A percentile compares a stretch with the other conserved stretches of the same genome.
phyloP scores from a whole-genome alignment of 2,329 filamentous ascomycete genomes.

The Ceratocystis eucalypticola region DNA sequence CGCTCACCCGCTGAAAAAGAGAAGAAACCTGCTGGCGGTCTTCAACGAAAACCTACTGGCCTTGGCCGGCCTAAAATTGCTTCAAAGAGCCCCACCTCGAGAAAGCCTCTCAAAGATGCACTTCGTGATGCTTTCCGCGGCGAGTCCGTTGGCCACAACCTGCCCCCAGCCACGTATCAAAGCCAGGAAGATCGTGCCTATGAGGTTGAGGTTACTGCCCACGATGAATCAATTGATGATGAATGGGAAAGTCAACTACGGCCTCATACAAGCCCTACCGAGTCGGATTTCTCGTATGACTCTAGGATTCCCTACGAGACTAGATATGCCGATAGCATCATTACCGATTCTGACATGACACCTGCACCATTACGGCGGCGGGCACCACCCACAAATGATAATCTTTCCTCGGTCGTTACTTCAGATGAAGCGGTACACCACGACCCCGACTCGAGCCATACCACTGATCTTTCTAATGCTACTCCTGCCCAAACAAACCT shows the following conservation, averaged over 20 bases:
- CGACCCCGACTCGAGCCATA: conserved; percentile 39
- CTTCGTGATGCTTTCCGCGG: conserved; percentile 50
- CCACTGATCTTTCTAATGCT: conserved; percentile 23
- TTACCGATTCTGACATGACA: conserved; percentile 20
- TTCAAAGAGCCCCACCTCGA: conserved; percentile 23
- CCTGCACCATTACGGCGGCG: conserved; percentile 26
- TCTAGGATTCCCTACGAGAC: conserved; percentile 1
- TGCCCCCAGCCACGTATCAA: conserved; percentile 36
- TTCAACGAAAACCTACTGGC: conserved; percentile 45
- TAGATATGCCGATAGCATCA: conserved; percentile 13
- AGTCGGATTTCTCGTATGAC: conserved; percentile 14
- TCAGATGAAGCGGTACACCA: conserved; percentile 37
- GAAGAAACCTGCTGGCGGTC: conserved; percentile 28
- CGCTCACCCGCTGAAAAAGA: conserved; percentile 14
- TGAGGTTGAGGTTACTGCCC: conserved; percentile 20
- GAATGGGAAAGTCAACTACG: conserved; percentile 21
- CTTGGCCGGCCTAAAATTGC: conserved; percentile 36
- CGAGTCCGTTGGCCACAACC: conserved; percentile 39
- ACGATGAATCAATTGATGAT: conserved; percentile 23
- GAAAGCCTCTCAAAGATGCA: conserved; percentile 42
- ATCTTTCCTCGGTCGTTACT: conserved; percentile 45
- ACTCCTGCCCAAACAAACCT: conserved; percentile 35
- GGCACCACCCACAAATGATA: conserved; percentile 41
- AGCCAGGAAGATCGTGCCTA: conserved; percentile 33
- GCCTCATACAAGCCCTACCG: conserved; percentile 10